Percentiles rank a stretch among this genome's conserved stretches.
phyloP scores from a whole-genome alignment of 306 rosid species.

The Alnus rubra region DNA sequence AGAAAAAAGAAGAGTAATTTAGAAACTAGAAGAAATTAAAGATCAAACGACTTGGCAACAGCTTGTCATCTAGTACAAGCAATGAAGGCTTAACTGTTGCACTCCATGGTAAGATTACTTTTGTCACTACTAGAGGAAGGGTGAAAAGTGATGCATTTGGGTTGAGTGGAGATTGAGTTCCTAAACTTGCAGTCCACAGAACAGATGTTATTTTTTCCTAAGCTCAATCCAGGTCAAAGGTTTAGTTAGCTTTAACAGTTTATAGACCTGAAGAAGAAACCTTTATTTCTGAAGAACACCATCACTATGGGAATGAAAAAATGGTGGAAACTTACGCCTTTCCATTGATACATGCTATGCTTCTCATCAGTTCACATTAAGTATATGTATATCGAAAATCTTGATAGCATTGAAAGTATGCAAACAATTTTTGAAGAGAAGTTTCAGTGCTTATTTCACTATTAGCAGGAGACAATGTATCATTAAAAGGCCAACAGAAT shows the following conservation, averaged over 20 bases:
- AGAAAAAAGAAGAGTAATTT: not conserved
- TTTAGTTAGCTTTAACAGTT: not conserved
- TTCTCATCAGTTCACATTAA: not conserved
- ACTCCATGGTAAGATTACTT: not conserved
- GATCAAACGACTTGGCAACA: not conserved
- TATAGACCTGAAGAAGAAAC: not conserved
- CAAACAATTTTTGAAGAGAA: no score
- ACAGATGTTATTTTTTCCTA: no score
- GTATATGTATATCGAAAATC: no score
- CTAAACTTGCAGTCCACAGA: not conserved
- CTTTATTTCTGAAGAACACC: not conserved
- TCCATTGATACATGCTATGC: not conserved
- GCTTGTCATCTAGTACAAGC: not conserved
- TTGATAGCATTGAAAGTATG: no score
- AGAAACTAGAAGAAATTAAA: not conserved
- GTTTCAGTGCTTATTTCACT: no score
- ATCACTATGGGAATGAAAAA: not conserved
- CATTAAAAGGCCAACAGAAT: no score
- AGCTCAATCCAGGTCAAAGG: not conserved
- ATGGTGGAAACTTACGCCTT: not conserved
- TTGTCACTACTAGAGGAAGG: not conserved
- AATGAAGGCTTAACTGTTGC: not conserved
- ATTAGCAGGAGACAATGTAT: no score
- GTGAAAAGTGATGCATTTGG: not conserved
- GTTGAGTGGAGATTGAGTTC: not conserved